phyloP scores from a whole-genome alignment of 306 rosid species.

The Casuarina cunninghamiana region DNA sequence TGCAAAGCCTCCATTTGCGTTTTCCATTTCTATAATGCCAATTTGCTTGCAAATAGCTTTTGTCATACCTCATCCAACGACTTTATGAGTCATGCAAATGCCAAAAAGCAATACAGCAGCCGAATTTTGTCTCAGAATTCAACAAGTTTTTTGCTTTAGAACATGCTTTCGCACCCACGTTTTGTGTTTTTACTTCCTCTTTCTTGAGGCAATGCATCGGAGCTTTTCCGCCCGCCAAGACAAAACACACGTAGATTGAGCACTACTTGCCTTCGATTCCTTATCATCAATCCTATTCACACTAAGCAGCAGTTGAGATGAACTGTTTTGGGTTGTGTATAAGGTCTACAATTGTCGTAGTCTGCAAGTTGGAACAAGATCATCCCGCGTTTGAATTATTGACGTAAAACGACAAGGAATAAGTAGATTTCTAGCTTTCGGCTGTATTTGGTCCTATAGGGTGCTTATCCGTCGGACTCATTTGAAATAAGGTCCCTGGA shows the following conservation, averaged over 20 bases:
- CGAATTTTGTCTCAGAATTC: neutral
- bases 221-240: slow-evolving; percentile 26
- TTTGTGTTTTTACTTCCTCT: neutral
- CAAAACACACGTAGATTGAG: slow-evolving; percentile 24
- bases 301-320: no score
- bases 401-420: no score
- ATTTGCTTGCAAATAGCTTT: neutral
- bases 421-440: no score
- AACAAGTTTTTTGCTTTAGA: neutral
- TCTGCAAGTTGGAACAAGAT: no score
- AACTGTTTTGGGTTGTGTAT: no score
- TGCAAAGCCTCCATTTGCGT: neutral
- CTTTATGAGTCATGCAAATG: slow-evolving; percentile 10
- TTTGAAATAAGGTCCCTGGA: no score
- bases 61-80: neutral
- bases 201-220: slow-evolving; percentile 8
- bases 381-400: no score
- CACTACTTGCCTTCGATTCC: slow-evolving; percentile 9
- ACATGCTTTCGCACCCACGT: neutral
- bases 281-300: neutral
- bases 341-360: no score
- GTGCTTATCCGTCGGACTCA: no score
- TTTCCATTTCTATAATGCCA: neutral
- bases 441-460: no score
- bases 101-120: neutral